Evolutionary conservation across 2,329 filamentous ascomycete species (phyloP), one percentile per base, ranked within the genome.

Genomic region (Hawksworthiomyces lignivorus): DNA sequence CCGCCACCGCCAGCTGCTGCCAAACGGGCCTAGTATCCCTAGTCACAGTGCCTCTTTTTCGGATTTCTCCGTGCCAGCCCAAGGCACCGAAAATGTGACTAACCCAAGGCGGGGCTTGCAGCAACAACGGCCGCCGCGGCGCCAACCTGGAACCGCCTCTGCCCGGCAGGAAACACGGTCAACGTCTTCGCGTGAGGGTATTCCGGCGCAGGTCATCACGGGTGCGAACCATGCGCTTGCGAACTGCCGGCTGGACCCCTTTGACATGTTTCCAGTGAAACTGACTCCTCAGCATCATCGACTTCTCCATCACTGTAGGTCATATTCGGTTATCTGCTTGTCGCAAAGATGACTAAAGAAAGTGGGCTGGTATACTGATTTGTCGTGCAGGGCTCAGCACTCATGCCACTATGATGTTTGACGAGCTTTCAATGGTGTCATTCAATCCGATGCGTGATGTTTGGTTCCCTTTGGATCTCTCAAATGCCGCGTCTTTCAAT

Each of bases 391-490:
- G 56, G 60, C 47, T 62, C 2, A 48, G 50, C 39, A 55, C 53
- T 2, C 45, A 59, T 42, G 54, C 59, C 4, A 48, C 52, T 10
- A 59, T 59, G 55, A 59, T 60, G 49, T 62, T 61, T 31, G 56
- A 56, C 29, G 39, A 52, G 2, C 19, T 53, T 1, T 29, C 50
- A n/a, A 51, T 49, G 15, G 47, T 49, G 19, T 49, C 39, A 12
- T 64, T 65, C 36, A 62, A 62, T 41, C 56, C 62, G 1, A 62
- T 65, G 57, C 57, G 56, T 12, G 62, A 65, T 34, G 59, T 65
- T 22, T 65, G 60, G 58, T 51, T 62, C 20, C 61, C 63, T 0
- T 46, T 65, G 3, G 62, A 65, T 34, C 49, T 65, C 14, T 65
- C 63, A 5, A 65, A 65, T 40, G 54, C 60, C 2, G 60, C 62